Evolutionary conservation across 2,329 filamentous ascomycete species (phyloP).

Genomic region (Pseudocercospora cruenta): DNA sequence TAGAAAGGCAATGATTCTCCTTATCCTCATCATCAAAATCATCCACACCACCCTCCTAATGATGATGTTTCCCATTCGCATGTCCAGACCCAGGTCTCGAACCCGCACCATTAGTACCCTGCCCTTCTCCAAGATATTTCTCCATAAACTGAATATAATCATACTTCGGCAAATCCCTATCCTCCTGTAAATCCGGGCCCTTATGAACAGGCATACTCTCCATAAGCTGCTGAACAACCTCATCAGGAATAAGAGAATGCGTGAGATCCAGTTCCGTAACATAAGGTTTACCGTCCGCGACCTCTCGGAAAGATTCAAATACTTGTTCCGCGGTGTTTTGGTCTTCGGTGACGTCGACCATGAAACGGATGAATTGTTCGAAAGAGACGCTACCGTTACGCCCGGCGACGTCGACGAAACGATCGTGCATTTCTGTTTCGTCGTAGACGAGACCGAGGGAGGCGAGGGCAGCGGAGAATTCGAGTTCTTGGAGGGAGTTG

Average conservation of each 20-base stretch:
- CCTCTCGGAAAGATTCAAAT: slow-evolving; percentile 95
- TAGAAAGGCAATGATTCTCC: neutral
- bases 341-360: slow-evolving; percentile 98
- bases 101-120: slow-evolving; percentile 5
- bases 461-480: slow-evolving; percentile 95
- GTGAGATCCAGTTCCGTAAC: slow-evolving; percentile 96
- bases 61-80: slow-evolving; percentile 17
- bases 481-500: slow-evolving; percentile 87
- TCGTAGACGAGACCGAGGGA: slow-evolving; percentile 94
- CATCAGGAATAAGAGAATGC: slow-evolving; percentile 92
- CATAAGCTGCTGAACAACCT: slow-evolving; percentile 91
- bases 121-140: slow-evolving; percentile 52
- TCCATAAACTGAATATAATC: slow-evolving; percentile 99
- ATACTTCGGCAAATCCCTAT: slow-evolving; percentile 82
- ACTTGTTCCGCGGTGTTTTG: slow-evolving; percentile 99
- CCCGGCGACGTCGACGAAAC: slow-evolving; percentile 79
- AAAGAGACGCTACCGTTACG: slow-evolving; percentile 79
- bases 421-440: slow-evolving; percentile 96
- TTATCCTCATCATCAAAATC: neutral
- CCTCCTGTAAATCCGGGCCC: slow-evolving; percentile 83
- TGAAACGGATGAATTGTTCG: slow-evolving; percentile 98
- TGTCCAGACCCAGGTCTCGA: too few species aligned
- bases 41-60: neutral
- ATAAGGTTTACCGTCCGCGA: slow-evolving; percentile 97
- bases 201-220: slow-evolving; percentile 82